A percentile compares a stretch with the other conserved stretches of the same genome.
These are phyloP conservation scores for Tolypocladium pustulatum DNA, from an alignment of 2,329 filamentous ascomycete genomes.

Conservation along the genomic window DNA sequence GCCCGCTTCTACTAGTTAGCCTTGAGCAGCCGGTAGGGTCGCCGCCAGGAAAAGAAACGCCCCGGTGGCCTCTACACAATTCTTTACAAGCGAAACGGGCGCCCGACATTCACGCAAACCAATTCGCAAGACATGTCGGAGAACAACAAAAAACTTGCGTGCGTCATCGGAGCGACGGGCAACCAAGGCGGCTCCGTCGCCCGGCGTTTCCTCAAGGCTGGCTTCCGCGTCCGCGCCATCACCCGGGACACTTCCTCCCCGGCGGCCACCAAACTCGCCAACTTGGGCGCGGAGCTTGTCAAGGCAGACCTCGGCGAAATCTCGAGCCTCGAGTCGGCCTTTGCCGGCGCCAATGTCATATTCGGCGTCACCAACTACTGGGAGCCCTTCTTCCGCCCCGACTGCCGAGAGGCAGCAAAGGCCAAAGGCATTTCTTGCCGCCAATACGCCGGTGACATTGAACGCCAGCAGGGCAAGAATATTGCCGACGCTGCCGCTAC, in stretches of 20 bases:
- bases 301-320: constrained; percentile 31
- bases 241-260: constrained; percentile 32
- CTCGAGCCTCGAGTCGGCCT: constrained; percentile 26
- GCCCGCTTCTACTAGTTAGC: background rate
- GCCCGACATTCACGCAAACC: background rate
- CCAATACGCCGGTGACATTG: constrained; percentile 34
- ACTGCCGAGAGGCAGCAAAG: constrained; percentile 26
- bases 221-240: constrained; percentile 34
- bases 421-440: constrained; percentile 29
- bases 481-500: constrained; percentile 41
- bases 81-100: background rate
- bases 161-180: constrained; percentile 37
- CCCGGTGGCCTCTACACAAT: no score
- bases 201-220: constrained; percentile 30
- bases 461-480: constrained; percentile 41
- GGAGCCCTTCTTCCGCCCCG: constrained; percentile 36
- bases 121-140: background rate
- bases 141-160: constrained; percentile 24
- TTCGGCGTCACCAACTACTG: constrained; percentile 48
- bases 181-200: constrained; percentile 44
- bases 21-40: background rate
- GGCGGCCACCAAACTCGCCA: constrained; percentile 27
- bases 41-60: background rate
- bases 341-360: constrained; percentile 35
- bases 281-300: constrained; percentile 32